These are phyloP conservation scores for Aureobasidium leucospermi DNA, from an alignment of 2,329 filamentous ascomycete species.

Conservation along the genomic window DNA sequence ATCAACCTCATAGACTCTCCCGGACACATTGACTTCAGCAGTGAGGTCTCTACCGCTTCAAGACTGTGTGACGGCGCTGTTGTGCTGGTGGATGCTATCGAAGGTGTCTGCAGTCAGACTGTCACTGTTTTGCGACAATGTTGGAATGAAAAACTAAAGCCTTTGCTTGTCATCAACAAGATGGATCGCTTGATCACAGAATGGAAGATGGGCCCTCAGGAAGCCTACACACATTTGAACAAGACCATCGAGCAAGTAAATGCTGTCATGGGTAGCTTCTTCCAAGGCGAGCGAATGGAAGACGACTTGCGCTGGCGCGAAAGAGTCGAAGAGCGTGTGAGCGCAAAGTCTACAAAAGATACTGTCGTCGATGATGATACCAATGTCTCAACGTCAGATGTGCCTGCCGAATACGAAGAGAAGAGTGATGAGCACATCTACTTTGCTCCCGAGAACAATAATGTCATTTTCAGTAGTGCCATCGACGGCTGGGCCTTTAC, in stretches of 20 bases:
- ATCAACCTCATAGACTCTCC: constrained; percentile 98
- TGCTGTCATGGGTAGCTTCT: constrained; percentile 93
- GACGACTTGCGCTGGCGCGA: constrained; percentile 96
- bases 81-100: constrained; percentile 90
- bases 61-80: constrained; percentile 90
- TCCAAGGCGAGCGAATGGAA: constrained; percentile 97
- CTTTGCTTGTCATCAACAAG: constrained; percentile 93
- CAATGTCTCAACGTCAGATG: constrained; percentile 38
- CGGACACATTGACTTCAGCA: constrained; percentile 97
- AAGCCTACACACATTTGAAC: constrained; percentile 83
- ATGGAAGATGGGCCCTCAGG: constrained; percentile 81
- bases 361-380: constrained; percentile 52
- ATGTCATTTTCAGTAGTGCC: constrained; percentile 97
- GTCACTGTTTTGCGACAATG: constrained; percentile 92
- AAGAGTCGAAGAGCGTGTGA: constrained; percentile 78
- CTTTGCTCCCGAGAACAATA: constrained; percentile 96
- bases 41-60: constrained; percentile 93
- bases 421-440: constrained; percentile 95
- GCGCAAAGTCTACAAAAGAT: constrained; percentile 51
- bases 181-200: constrained; percentile 93
- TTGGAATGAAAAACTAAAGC: constrained; percentile 93
- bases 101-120: constrained; percentile 97
- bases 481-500: constrained; percentile 99
- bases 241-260: constrained; percentile 94
- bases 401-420: constrained; percentile 66